Percentiles rank a stretch among this genome's conserved stretches.
These are phyloP conservation scores for Pugionium cornutum DNA, from an alignment of 345 rosid species.

Conservation along the genomic window DNA sequence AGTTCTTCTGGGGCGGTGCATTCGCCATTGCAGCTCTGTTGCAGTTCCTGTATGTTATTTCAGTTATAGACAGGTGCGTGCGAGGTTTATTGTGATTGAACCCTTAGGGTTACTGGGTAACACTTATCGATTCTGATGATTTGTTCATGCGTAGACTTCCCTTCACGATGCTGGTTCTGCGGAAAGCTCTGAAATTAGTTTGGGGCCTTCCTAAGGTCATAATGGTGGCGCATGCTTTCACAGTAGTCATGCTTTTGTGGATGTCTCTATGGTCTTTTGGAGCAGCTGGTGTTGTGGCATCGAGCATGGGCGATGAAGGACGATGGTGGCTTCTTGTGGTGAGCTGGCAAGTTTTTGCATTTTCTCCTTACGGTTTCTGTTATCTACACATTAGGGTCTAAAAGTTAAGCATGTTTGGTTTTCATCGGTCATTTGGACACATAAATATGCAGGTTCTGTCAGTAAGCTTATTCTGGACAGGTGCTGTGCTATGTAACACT, in stretches of 20 bases:
- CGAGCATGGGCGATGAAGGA: conserved; percentile 60
- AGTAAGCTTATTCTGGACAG: conserved; percentile 95
- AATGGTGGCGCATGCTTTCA: conserved; percentile 77
- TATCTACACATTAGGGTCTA: neutral
- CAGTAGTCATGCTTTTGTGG: conserved; percentile 79
- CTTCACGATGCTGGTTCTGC: conserved; percentile 83
- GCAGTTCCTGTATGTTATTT: conserved; percentile 92
- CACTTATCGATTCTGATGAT: conserved; percentile 27
- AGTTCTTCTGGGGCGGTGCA: conserved; percentile 77
- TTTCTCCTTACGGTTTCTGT: conserved; percentile 28
- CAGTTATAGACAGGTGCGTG: conserved; percentile 90
- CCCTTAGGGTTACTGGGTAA: conserved; percentile 8
- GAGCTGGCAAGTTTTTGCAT: conserved; percentile 96
- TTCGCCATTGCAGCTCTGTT: conserved; percentile 77
- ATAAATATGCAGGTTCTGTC: conserved; percentile 69
- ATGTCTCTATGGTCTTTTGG: conserved; percentile 92
- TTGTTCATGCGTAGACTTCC: conserved; percentile 65
- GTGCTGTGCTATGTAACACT: conserved; percentile 90
- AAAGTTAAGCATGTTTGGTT: neutral
- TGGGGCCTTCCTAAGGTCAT: conserved; percentile 90
- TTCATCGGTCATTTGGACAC: conserved; percentile 9
- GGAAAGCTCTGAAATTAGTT: conserved; percentile 80
- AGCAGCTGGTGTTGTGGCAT: conserved; percentile 90
- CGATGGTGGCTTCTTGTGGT: conserved; percentile 99
- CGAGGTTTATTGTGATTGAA: neutral